Conservation (phyloP, 371 early-diverging fungal species). For the Vairimorpha apis region DNA sequence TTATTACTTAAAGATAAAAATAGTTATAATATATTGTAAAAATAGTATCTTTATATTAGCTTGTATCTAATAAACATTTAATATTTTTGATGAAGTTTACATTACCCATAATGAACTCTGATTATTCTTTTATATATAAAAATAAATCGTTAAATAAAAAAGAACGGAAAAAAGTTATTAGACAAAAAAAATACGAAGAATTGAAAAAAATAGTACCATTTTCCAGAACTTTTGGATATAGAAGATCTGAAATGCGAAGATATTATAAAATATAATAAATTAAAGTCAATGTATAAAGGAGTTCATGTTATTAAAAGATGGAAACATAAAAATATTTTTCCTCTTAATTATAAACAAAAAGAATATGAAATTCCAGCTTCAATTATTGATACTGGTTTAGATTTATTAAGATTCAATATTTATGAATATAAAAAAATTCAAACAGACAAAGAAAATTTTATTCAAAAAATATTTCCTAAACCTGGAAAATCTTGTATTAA, state of each 20-base stretch:
- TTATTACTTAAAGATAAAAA: no score
- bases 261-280: constrained; percentile 74
- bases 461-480: constrained; percentile 76
- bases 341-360: constrained; percentile 83
- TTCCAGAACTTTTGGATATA: constrained; percentile 77
- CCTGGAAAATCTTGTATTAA: constrained; percentile 87
- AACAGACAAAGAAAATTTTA: constrained; percentile 74
- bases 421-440: constrained; percentile 74
- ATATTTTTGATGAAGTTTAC: not conserved
- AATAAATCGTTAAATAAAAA: constrained; percentile 10
- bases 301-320: constrained; percentile 91
- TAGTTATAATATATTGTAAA: no score
- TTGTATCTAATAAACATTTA: not conserved
- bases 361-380: constrained; percentile 81
- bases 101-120: not conserved
- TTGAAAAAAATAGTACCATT: constrained; percentile 73
- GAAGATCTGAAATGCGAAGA: constrained; percentile 82
- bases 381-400: constrained; percentile 76
- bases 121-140: not conserved
- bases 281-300: constrained; percentile 78
- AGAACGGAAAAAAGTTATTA: constrained; percentile 7
- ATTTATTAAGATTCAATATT: constrained; percentile 80
- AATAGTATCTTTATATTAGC: no score
- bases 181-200: constrained; percentile 34
- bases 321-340: constrained; percentile 84